A percentile compares a stretch with the other conserved stretches of the same genome.
These are phyloP conservation scores for Fusarium nygamai DNA, from an alignment of 2,329 filamentous ascomycete species.

Conservation along the genomic window DNA sequence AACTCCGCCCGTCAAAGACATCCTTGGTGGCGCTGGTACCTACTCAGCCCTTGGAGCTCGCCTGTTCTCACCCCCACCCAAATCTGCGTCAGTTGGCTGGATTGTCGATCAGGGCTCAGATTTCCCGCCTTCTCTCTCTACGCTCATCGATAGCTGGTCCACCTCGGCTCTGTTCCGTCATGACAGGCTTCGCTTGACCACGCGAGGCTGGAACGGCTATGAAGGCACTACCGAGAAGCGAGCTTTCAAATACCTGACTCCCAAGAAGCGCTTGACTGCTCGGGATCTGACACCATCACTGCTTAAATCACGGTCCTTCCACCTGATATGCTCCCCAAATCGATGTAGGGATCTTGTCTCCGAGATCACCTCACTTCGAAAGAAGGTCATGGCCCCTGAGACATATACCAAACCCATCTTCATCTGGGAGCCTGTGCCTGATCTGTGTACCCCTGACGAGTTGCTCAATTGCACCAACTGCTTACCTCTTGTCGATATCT, in stretches of 20 bases:
- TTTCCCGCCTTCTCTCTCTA: constrained; percentile 75
- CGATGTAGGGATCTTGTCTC: constrained; percentile 81
- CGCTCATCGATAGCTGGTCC: constrained; percentile 76
- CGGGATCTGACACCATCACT: constrained; percentile 73
- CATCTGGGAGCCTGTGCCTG: constrained; percentile 95
- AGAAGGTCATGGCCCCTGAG: constrained; percentile 49
- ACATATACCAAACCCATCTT: constrained; percentile 72
- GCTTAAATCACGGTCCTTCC: constrained; percentile 80
- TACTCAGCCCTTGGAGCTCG: constrained; percentile 90
- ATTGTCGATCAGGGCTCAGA: constrained; percentile 90
- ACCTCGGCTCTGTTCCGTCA: constrained; percentile 77
- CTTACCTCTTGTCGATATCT: constrained; percentile 69
- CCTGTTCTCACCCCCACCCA: constrained; percentile 77
- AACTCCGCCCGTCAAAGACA: constrained; percentile 73
- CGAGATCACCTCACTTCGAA: constrained; percentile 71
- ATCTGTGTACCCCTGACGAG: constrained; percentile 79
- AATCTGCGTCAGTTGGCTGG: constrained; percentile 81
- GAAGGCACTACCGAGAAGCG: constrained; percentile 72
- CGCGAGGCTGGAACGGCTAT: constrained; percentile 93
- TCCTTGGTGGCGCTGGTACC: constrained; percentile 89
- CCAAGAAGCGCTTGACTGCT: constrained; percentile 83
- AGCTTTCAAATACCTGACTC: constrained; percentile 88
- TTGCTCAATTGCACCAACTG: constrained; percentile 72
- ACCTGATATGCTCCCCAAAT: constrained; percentile 83
- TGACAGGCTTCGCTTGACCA: constrained; percentile 77